phyloP scores from a whole-genome alignment of 2,329 filamentous ascomycete species.

The Fusarium luffae region DNA sequence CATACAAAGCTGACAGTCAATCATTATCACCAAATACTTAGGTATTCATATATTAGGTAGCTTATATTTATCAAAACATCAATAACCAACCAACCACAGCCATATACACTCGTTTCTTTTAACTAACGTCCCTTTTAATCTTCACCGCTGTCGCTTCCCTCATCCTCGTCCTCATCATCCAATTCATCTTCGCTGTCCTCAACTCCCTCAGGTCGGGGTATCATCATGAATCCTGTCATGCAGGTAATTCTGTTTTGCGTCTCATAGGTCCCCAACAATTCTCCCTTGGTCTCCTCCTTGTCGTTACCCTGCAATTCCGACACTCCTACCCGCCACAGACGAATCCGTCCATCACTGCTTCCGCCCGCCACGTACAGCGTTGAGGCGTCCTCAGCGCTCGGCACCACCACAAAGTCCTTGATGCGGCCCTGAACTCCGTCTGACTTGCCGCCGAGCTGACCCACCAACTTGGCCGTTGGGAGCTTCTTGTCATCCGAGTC shows the following conservation, averaged over 20 bases:
- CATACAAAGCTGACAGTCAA: constrained; percentile 12
- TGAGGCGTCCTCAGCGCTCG: constrained; percentile 52
- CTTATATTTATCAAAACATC: constrained; percentile 12
- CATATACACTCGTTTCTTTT: neutral
- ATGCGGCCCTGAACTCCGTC: constrained; percentile 76
- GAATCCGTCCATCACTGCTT: constrained; percentile 87
- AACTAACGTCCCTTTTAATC: constrained; percentile 30
- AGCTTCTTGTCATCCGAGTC: constrained; percentile 51
- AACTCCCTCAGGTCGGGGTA: constrained; percentile 70
- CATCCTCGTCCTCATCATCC: constrained; percentile 56
- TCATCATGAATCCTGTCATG: constrained; percentile 86
- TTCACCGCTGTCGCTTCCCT: constrained; percentile 54
- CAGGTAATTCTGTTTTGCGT: constrained; percentile 93
- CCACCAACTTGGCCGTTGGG: constrained; percentile 73
- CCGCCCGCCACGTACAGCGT: constrained; percentile 73
- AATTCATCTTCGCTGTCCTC: constrained; percentile 68
- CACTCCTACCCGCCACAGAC: constrained; percentile 75
- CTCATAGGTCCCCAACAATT: constrained; percentile 79
- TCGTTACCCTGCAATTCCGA: constrained; percentile 54
- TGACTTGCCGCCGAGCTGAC: constrained; percentile 80
- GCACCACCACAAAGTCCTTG: constrained; percentile 85
- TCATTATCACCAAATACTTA: neutral
- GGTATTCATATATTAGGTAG: constrained; percentile 21
- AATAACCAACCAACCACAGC: neutral
- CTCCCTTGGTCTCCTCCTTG: constrained; percentile 43